A percentile compares a stretch with the other conserved stretches of the same genome.
Evolutionary conservation across 164 flowering plant species (phyloP).

Genomic region (Akebia trifoliata): DNA sequence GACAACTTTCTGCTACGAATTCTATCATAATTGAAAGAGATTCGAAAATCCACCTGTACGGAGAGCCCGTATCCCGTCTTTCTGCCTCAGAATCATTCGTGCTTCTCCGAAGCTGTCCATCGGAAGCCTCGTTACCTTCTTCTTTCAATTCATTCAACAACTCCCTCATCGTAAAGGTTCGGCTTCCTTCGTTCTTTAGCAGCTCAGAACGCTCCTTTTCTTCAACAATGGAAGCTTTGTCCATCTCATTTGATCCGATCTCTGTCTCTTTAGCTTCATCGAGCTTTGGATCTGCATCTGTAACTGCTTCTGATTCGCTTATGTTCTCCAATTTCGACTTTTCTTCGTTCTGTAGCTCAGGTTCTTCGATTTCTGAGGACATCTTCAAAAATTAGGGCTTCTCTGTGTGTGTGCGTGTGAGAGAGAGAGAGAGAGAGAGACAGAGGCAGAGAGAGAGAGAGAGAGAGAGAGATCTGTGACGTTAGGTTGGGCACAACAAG

Average conservation of each 20-base stretch:
- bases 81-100: constrained; percentile 10
- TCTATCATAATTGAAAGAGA: background rate
- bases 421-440: too few relatives aligned
- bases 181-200: constrained; percentile 44
- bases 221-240: constrained; percentile 1
- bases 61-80: constrained; percentile 29
- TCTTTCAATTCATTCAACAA: constrained; percentile 69
- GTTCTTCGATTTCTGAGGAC: constrained; percentile 11
- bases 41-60: constrained; percentile 35
- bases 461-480: too few relatives aligned
- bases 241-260: constrained; percentile 27
- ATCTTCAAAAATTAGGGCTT: too few relatives aligned
- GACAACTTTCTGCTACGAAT: background rate
- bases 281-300: constrained; percentile 21
- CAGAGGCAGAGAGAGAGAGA: too few relatives aligned
- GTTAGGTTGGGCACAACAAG: too few relatives aligned
- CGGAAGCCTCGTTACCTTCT: constrained; percentile 23
- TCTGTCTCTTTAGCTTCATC: constrained; percentile 16
- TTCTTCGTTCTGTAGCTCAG: constrained; percentile 17
- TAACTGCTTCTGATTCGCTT: constrained; percentile 11
- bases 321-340: constrained; percentile 22
- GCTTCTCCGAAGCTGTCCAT: constrained; percentile 12
- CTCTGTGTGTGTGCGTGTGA: too few relatives aligned
- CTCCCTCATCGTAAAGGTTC: constrained; percentile 82
- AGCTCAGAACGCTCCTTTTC: constrained; percentile 27